Base-by-base conservation (phyloP, 345 rosid genomes). In the Acer yangbiense region DNA sequence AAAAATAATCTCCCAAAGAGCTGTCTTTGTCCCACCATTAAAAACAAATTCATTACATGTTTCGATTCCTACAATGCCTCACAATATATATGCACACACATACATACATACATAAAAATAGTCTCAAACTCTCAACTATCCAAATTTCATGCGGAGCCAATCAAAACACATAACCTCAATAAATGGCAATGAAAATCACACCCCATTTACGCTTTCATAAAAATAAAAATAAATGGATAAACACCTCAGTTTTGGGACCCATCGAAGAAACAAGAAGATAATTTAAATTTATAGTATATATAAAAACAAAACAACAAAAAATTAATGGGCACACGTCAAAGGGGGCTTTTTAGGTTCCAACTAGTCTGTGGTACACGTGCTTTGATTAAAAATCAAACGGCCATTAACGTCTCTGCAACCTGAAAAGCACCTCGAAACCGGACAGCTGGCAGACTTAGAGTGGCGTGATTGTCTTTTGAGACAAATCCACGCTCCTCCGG, bases 401-500 rank as follows among this genome's bases (percentile, higher is more conserved):
- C 70, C 68, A 44, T 44, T 10, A 73, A 16, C 58, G 17, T 8
- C 46, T 17, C 23, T 35, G 62, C 41, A n/a, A 74, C 74, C 57
- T 17, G 27, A 54, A 55, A 66, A 50, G 17, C 8, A 43, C 21
- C 14, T 60, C 0, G n/a, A 3, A 20, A 8, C 1, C 20, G 10
- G n/a, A 64, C 73, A 64, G 72, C 79, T 71, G 73, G 73, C 73
- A 21, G 23, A 66, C 29, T 46, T 55, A 13, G 43, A 71, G 23
- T 54, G 41, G 25, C 50, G 6, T 55, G 48, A 50, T 58, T 9
- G 39, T n/a, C 50, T 9, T 46, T 46, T 46, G 14, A 13, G 41
- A 18, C 12, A 54, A 46, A 44, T 3, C 10, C 1, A 39, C 20
- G 25, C 32, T 58, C 73, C 68, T 16, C 73, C 72, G 23, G 17